phyloP scores from a whole-genome alignment of 2,329 filamentous ascomycete genomes.

The Elsinoe australis region DNA sequence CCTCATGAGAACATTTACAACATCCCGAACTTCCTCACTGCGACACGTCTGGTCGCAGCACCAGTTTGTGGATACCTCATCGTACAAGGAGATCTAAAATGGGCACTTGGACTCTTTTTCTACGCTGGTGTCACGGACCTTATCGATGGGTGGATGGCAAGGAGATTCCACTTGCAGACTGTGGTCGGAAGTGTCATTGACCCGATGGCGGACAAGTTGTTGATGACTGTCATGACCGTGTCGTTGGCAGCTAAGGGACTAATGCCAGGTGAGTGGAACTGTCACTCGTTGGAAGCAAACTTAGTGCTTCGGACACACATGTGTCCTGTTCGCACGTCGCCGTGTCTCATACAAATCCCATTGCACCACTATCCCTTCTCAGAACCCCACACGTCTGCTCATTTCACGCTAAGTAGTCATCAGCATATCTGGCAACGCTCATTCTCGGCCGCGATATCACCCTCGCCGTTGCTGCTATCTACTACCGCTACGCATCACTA shows the following conservation, averaged over 20 bases:
- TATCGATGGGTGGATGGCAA: conserved; percentile 88
- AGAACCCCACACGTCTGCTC: neutral
- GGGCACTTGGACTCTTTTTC: conserved; percentile 76
- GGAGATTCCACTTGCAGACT: conserved; percentile 78
- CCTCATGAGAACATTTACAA: conserved; percentile 91
- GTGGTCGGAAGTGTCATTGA: conserved; percentile 93
- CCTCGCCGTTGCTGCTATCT: conserved; percentile 77
- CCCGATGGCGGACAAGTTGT: conserved; percentile 90
- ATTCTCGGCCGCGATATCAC: conserved; percentile 84
- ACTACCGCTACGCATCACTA: conserved; percentile 91
- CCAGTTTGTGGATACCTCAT: conserved; percentile 85
- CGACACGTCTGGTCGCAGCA: conserved; percentile 73
- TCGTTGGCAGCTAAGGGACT: conserved; percentile 75
- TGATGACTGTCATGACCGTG: conserved; percentile 90
- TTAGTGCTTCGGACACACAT: no score
- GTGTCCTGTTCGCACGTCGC: no score
- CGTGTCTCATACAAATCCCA: neutral
- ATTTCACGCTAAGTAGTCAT: neutral
- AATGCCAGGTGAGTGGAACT: conserved; percentile 57
- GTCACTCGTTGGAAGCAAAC: conserved; percentile 12
- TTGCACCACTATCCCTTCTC: neutral
- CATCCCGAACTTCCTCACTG: conserved; percentile 86
- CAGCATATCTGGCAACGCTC: conserved; percentile 79
- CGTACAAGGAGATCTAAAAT: conserved; percentile 69
- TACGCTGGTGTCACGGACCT: conserved; percentile 90